Evolutionary conservation across 2,329 filamentous ascomycete species (phyloP).

Genomic region (Penicillium sp.): DNA sequence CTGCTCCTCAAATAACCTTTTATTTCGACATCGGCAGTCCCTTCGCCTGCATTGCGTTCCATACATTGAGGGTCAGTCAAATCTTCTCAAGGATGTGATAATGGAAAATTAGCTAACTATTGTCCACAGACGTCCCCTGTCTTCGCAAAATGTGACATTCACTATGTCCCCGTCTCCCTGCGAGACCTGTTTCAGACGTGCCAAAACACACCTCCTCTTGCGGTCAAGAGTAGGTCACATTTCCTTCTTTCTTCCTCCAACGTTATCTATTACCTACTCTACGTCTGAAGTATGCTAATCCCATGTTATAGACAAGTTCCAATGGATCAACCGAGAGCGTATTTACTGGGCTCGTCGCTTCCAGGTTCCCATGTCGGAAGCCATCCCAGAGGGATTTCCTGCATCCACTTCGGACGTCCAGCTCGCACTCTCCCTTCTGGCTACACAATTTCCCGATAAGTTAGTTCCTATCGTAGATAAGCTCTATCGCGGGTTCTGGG

Average conservation of each 20-base stretch:
- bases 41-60: conserved; percentile 18
- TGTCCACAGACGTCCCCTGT: conserved; percentile 14
- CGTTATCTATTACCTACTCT: not conserved
- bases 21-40: conserved; percentile 21
- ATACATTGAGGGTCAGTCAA: conserved; percentile 10
- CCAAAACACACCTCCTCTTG: conserved; percentile 14
- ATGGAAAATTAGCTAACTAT: not conserved
- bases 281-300: not conserved
- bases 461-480: not conserved
- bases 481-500: conserved; percentile 13
- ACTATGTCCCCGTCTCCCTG: conserved; percentile 15
- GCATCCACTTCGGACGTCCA: conserved; percentile 11
- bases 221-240: conserved; percentile 13
- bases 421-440: conserved; percentile 4
- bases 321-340: conserved; percentile 19
- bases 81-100: too few relatives aligned
- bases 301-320: conserved; percentile 9
- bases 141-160: conserved; percentile 14
- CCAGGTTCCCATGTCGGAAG: conserved; percentile 12
- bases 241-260: not conserved
- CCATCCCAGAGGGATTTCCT: conserved; percentile 13
- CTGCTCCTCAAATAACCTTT: conserved; percentile 10
- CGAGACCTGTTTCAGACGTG: conserved; percentile 16
- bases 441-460: conserved; percentile 8
- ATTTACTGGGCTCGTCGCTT: conserved; percentile 19